These are phyloP conservation scores for Linnemannia zychae DNA, from an alignment of 192 early-diverging fungal genomes.

Conservation along the genomic window DNA sequence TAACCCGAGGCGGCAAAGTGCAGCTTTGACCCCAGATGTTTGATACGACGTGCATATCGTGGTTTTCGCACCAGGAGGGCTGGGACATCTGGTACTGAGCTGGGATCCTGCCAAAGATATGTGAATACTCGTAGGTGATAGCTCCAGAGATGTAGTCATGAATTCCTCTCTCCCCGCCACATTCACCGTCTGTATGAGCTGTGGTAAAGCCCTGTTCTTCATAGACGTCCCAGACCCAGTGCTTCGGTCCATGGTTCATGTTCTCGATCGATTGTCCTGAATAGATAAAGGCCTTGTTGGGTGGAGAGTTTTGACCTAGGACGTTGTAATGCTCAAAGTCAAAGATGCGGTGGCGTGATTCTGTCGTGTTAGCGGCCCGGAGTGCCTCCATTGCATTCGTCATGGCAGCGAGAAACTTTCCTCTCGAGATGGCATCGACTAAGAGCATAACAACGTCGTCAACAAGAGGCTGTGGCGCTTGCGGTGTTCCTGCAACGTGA, in stretches of 20 bases:
- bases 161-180: constrained; percentile 46
- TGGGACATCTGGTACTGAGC: constrained; percentile 52
- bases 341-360: constrained; percentile 29
- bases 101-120: constrained; percentile 21
- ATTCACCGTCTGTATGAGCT: constrained; percentile 55
- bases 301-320: constrained; percentile 53
- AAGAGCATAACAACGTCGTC: constrained; percentile 57
- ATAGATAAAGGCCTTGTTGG: constrained; percentile 58
- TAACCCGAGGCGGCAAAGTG: constrained; percentile 13
- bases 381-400: constrained; percentile 34
- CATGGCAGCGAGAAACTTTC: constrained; percentile 43
- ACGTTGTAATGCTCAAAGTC: constrained; percentile 54
- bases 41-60: constrained; percentile 36
- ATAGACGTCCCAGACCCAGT: constrained; percentile 57
- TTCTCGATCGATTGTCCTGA: constrained; percentile 58
- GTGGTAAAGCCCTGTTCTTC: constrained; percentile 54
- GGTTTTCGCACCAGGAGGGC: constrained; percentile 44
- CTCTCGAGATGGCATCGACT: constrained; percentile 51
- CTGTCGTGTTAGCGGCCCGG: background rate
- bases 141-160: constrained; percentile 36
- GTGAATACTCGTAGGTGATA: constrained; percentile 36
- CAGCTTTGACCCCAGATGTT: constrained; percentile 48
- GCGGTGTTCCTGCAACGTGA: constrained; percentile 18
- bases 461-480: constrained; percentile 38
- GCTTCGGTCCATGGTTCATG: constrained; percentile 28